These are phyloP conservation scores for Oryza australiensis DNA, from an alignment of 176 grass and related monocot genomes.

Conservation along the genomic window DNA sequence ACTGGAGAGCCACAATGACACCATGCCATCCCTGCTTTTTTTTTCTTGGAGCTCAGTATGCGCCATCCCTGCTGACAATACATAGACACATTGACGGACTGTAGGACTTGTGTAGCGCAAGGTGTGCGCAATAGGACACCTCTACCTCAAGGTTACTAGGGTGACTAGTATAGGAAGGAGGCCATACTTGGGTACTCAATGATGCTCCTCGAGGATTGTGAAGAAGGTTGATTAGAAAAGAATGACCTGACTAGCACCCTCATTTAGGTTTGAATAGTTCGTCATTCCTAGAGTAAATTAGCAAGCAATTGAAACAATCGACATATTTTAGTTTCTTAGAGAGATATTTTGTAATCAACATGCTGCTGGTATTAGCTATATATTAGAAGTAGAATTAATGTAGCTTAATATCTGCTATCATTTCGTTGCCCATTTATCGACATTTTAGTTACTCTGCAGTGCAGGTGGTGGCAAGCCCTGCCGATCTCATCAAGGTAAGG, in stretches of 20 bases:
- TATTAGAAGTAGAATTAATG: slow-evolving; percentile 5
- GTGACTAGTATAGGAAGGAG: neutral
- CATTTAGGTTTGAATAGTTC: neutral
- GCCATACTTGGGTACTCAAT: neutral
- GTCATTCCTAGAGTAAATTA: neutral
- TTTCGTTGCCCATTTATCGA: slow-evolving; percentile 4
- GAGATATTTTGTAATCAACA: neutral
- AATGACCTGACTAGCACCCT: neutral
- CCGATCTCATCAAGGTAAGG: slow-evolving; percentile 86
- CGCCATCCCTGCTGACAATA: no score
- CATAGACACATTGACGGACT: neutral
- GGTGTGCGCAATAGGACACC: neutral
- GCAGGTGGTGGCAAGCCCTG: slow-evolving; percentile 77
- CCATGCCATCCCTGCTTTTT: no score
- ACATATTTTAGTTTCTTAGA: neutral
- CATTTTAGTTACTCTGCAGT: slow-evolving; percentile 34
- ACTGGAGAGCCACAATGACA: neutral
- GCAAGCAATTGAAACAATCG: neutral
- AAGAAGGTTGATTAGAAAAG: neutral
- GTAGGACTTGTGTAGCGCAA: neutral
- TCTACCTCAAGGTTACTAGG: neutral
- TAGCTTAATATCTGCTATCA: neutral
- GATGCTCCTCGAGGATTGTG: neutral
- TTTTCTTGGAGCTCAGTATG: no score
- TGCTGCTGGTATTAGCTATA: neutral